These are phyloP conservation scores for Phialemoniopsis sp. DNA, from an alignment of 2,329 filamentous ascomycete species.

Conservation along the genomic window DNA sequence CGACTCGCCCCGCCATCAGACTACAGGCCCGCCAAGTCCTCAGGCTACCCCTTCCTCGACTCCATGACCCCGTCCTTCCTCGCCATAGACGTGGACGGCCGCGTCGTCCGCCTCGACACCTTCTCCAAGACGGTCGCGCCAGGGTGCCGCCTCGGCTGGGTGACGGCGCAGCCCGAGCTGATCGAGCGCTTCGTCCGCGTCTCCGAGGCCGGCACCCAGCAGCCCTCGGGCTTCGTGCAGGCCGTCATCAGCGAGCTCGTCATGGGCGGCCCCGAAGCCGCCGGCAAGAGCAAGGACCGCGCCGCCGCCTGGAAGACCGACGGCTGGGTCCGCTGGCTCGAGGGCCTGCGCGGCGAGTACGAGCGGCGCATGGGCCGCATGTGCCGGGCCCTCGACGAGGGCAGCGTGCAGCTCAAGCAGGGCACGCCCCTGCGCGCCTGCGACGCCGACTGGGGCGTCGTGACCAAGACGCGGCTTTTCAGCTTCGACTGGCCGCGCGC, in stretches of 20 bases:
- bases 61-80: constrained; percentile 80
- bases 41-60: constrained; percentile 76
- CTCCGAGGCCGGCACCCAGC: constrained; percentile 73
- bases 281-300: constrained; percentile 36
- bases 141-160: constrained; percentile 85
- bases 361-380: constrained; percentile 80
- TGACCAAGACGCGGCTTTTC: constrained; percentile 70
- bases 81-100: constrained; percentile 76
- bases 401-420: constrained; percentile 61
- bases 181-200: constrained; percentile 67
- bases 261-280: constrained; percentile 59
- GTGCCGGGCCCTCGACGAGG: constrained; percentile 68
- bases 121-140: constrained; percentile 93
- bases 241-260: constrained; percentile 73
- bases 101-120: constrained; percentile 85
- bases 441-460: constrained; percentile 67
- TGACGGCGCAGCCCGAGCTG: constrained; percentile 77
- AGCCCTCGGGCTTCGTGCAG: constrained; percentile 88
- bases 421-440: constrained; percentile 39
- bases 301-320: constrained; percentile 63
- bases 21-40: constrained; percentile 28
- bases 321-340: constrained; percentile 90
- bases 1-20: constrained; percentile 20
- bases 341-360: constrained; percentile 77
- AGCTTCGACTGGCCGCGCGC: constrained; percentile 77